phyloP scores from a whole-genome alignment of 2,329 filamentous ascomycete species.

The Aspergillus pseudoglaucus region DNA sequence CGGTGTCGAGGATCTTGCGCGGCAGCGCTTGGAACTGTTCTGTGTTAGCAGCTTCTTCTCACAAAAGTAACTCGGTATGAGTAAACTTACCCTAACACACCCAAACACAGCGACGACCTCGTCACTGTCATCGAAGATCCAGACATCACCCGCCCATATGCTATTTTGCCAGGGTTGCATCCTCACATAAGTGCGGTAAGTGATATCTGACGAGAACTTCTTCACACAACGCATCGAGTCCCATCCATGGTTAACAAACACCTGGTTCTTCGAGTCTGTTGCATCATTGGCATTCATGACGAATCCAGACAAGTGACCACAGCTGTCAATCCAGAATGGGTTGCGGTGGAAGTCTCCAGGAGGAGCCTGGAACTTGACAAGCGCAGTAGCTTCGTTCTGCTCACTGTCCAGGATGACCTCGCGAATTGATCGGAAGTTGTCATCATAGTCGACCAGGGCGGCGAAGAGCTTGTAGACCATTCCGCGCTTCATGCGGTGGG shows the following conservation, averaged over 20 bases:
- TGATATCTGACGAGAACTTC: conserved; percentile 45
- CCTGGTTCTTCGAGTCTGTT: conserved; percentile 52
- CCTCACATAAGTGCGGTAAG: conserved; percentile 56
- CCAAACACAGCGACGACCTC: conserved; percentile 50
- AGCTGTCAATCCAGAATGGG: conserved; percentile 55
- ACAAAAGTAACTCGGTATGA: background rate
- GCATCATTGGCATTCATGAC: conserved; percentile 55
- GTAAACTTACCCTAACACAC: conserved; percentile 37
- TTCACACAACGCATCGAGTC: conserved; percentile 52
- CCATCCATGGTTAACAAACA: conserved; percentile 59
- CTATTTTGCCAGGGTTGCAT: conserved; percentile 50
- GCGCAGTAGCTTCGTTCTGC: conserved; percentile 50
- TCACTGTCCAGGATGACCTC: conserved; percentile 54
- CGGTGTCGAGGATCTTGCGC: conserved; percentile 35
- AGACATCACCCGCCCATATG: conserved; percentile 54
- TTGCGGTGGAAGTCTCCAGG: conserved; percentile 53
- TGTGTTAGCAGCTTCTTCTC: conserved; percentile 5
- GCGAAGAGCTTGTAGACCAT: conserved; percentile 71
- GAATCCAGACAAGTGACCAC: conserved; percentile 53
- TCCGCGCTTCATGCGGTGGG: conserved; percentile 66
- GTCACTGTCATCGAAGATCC: conserved; percentile 54
- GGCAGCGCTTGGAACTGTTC: conserved; percentile 37
- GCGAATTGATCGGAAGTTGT: conserved; percentile 52
- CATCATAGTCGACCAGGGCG: conserved; percentile 51
- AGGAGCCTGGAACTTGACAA: conserved; percentile 50